These are phyloP conservation scores for Hyaloscypha finlandica DNA, from an alignment of 495 filamentous ascomycete species.

Conservation along the genomic window DNA sequence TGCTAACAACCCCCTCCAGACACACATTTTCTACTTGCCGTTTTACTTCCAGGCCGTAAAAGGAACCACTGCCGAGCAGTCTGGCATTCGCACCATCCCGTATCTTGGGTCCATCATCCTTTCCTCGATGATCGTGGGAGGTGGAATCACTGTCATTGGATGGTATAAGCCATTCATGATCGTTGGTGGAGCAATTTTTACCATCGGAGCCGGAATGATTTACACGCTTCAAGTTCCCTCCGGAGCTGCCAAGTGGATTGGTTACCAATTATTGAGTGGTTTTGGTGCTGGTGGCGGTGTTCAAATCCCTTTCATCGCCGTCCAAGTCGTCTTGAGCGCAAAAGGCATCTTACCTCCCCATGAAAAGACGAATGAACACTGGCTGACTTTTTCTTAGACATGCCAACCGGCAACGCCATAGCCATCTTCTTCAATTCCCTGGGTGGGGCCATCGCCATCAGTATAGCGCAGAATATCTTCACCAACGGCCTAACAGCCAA, in stretches of 20 bases:
- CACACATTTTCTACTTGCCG: slow-evolving; percentile 60
- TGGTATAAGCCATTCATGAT: slow-evolving; percentile 41
- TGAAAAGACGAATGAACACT: background rate
- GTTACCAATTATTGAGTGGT: slow-evolving; percentile 29
- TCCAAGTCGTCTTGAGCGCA: slow-evolving; percentile 22
- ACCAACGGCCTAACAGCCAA: slow-evolving; percentile 43
- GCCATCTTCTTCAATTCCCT: slow-evolving; percentile 44
- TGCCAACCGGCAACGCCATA: slow-evolving; percentile 29
- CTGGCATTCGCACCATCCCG: slow-evolving; percentile 55
- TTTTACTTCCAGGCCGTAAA: slow-evolving; percentile 64
- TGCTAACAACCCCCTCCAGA: background rate
- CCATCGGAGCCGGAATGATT: slow-evolving; percentile 39
- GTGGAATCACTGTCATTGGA: slow-evolving; percentile 36
- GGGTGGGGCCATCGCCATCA: slow-evolving; percentile 50
- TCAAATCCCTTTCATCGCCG: slow-evolving; percentile 29
- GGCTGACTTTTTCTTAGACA: background rate
- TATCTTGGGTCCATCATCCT: slow-evolving; percentile 45
- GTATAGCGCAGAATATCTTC: slow-evolving; percentile 50
- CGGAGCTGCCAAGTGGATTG: slow-evolving; percentile 24
- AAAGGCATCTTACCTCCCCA: slow-evolving; percentile 2
- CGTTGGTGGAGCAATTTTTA: slow-evolving; percentile 33
- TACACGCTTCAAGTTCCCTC: slow-evolving; percentile 24
- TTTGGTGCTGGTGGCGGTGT: slow-evolving; percentile 27
- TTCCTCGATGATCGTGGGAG: slow-evolving; percentile 37
- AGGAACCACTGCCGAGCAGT: slow-evolving; percentile 44